Percentiles rank a stretch among this genome's conserved stretches.
Evolutionary conservation across 148 eudicot species (phyloP).

Genomic region (Diospyros kaki): DNA sequence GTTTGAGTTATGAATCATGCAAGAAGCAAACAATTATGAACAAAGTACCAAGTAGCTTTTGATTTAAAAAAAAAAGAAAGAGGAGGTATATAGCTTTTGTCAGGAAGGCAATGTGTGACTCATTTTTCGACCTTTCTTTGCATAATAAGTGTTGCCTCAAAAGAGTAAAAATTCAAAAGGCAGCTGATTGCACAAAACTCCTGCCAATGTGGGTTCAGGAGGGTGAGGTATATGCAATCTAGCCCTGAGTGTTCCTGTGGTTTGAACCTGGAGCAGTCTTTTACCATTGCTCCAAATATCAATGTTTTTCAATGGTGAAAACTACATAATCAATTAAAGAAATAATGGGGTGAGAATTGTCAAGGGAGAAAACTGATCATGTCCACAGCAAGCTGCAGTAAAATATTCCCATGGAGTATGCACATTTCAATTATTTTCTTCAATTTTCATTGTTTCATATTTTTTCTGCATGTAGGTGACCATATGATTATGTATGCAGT

Average conservation of each 20-base stretch:
- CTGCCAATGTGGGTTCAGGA: no score
- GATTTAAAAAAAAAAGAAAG: neutral
- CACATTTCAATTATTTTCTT: no score
- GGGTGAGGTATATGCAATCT: no score
- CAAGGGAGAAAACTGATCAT: neutral
- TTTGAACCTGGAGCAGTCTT: no score
- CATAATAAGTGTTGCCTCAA: neutral
- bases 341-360: neutral
- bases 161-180: no score
- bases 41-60: neutral
- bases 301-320: neutral
- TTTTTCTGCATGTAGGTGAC: neutral
- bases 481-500: constrained; percentile 39
- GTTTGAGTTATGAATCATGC: neutral
- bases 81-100: neutral
- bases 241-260: no score
- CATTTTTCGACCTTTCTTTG: neutral
- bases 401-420: no score
- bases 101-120: neutral
- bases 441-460: no score
- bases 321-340: neutral
- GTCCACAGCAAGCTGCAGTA: no score
- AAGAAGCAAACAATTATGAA: neutral
- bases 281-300: no score
- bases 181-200: no score